Percentiles rank a stretch among this genome's conserved stretches.
phyloP scores from a whole-genome alignment of 2,329 filamentous ascomycete genomes.

The Eutypella sp. region DNA sequence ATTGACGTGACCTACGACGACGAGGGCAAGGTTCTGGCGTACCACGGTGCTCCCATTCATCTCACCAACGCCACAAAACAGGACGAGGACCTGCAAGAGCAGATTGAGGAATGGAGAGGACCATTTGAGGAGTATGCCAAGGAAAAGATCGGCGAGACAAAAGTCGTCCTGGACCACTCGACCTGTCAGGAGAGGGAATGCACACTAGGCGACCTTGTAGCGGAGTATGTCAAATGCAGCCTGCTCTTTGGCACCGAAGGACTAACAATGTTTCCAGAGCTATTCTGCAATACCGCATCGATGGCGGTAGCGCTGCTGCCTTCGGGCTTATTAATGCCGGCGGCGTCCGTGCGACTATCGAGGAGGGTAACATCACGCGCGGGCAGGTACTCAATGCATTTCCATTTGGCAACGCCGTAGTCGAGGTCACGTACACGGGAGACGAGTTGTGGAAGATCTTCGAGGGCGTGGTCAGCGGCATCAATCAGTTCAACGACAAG shows the following conservation, averaged over 20 bases:
- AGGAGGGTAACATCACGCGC: conserved; percentile 55
- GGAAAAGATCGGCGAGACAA: conserved; percentile 50
- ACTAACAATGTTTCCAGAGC: conserved; percentile 36
- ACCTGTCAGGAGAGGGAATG: conserved; percentile 56
- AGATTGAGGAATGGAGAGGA: conserved; percentile 53
- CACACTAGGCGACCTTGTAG: conserved; percentile 49
- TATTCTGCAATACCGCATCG: conserved; percentile 55
- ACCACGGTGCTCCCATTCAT: conserved; percentile 60
- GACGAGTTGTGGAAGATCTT: conserved; percentile 51
- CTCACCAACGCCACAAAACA: conserved; percentile 56
- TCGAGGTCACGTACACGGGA: conserved; percentile 51
- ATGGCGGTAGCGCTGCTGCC: conserved; percentile 39
- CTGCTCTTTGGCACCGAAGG: conserved; percentile 23
- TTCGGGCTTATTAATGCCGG: conserved; percentile 62
- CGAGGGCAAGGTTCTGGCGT: conserved; percentile 56
- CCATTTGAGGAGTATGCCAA: conserved; percentile 58
- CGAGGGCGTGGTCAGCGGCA: conserved; percentile 51
- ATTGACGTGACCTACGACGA: conserved; percentile 61
- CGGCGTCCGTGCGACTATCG: conserved; percentile 60
- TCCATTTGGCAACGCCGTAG: conserved; percentile 61
- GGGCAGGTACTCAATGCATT: conserved; percentile 60
- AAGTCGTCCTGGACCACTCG: conserved; percentile 54
- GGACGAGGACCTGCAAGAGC: conserved; percentile 50
- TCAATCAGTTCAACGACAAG: conserved; percentile 50
- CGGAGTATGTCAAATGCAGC: conserved; percentile 34